A percentile compares a stretch with the other conserved stretches of the same genome.
These are phyloP conservation scores for Aspergillus sergii DNA, from an alignment of 2,329 filamentous ascomycete genomes.

Conservation along the genomic window DNA sequence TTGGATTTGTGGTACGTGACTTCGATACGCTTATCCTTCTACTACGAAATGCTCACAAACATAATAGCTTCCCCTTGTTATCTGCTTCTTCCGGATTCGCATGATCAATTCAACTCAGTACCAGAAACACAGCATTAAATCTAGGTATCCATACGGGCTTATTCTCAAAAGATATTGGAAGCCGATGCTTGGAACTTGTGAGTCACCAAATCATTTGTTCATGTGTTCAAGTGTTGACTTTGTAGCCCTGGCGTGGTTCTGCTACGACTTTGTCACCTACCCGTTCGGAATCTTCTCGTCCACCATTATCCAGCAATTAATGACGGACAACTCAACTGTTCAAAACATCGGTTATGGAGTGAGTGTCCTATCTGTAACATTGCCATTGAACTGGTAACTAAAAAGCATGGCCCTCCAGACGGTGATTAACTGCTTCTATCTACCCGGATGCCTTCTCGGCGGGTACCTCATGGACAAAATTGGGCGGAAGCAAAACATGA, in stretches of 20 bases:
- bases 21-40: neutral
- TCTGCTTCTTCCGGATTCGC: conserved; percentile 57
- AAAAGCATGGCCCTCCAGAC: conserved; percentile 30
- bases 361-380: neutral
- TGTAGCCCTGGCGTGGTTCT: conserved; percentile 52
- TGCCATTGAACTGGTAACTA: neutral
- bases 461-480: conserved; percentile 54
- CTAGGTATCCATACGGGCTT: conserved; percentile 51
- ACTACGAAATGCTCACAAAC: neutral
- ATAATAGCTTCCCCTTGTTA: conserved; percentile 46
- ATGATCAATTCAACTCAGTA: conserved; percentile 57
- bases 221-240: neutral
- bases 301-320: conserved; percentile 52
- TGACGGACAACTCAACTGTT: conserved; percentile 45
- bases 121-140: conserved; percentile 50
- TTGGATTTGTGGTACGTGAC: conserved; percentile 46
- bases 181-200: conserved; percentile 50
- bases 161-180: conserved; percentile 54
- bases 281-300: conserved; percentile 60
- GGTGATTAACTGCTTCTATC: conserved; percentile 55
- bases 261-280: conserved; percentile 58
- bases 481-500: conserved; percentile 55
- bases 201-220: neutral
- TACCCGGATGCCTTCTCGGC: conserved; percentile 53
- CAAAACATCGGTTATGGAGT: conserved; percentile 31